Base-by-base conservation (phyloP, 1,284 basidiomycete genomes). In the Cronartium ribicola region DNA sequence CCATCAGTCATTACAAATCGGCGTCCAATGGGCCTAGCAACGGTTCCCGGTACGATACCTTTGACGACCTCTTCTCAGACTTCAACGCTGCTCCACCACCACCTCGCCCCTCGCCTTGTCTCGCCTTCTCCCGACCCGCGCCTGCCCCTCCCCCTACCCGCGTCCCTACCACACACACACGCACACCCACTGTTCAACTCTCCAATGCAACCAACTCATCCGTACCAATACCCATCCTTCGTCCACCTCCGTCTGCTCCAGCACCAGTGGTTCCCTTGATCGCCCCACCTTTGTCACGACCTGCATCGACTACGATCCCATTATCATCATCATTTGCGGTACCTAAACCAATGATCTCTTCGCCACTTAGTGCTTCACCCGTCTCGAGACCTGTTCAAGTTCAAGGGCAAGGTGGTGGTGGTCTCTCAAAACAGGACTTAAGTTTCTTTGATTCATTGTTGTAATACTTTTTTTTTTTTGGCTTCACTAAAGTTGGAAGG, bases 381-480 rank as follows among this genome's bases (percentile, higher is more conserved):
- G 29, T 2, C 29, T 20, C 13, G n/a, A 29, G 17, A 11, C n/a
- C 7, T 11, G 5, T 51, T n/a, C n/a, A n/a, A 20, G 5, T 20
- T 55, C 51, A 55, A 11, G 29, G n/a, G n/a, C 5, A 6, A 10
- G n/a, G 29, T 20, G 6, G n/a, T 55, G 67, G 67, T 40, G 60
- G 60, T 36, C 55, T 70, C 40, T 62, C 67, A 4, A 70, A 70
- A 48, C 59, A 70, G 44, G 67, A 70, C 51, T 61, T 70, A 7
- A 70, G 67, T 55, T 70, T 70, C 39, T 70, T 70, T 63, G 67
- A 70, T 63, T 70, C 67, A n/a, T 70, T 70, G 44, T 46, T 70
- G 29, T 70, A 39, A 70, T 11, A 8, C 29, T 55, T n/a, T 55
- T n/a, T 11, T 20, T 55, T 55, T 20, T 55, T 55, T n/a, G 5